Base-by-base conservation (phyloP, 108 stramenopile species). In the Cyclotella kingstonii region DNA sequence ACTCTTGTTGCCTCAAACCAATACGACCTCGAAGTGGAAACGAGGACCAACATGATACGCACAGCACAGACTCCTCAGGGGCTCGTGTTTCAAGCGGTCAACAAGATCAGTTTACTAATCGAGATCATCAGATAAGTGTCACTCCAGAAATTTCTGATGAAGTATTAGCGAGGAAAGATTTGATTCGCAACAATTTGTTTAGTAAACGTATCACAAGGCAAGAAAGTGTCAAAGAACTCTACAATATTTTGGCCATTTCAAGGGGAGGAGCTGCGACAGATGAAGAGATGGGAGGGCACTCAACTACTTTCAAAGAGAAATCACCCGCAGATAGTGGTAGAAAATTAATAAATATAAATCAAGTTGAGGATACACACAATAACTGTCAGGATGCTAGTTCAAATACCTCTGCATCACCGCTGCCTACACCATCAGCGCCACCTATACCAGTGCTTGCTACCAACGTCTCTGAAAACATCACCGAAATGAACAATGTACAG, bases 101-200 rank as follows among this genome's bases (percentile, higher is more conserved):
- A n/a, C n/a, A n/a, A n/a, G n/a, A n/a, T n/a, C n/a, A n/a, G n/a
- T n/a, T n/a, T n/a, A n/a, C n/a, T n/a, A n/a, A n/a, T n/a, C n/a
- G n/a, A n/a, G n/a, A n/a, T n/a, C n/a, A n/a, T n/a, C n/a, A n/a
- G n/a, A n/a, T n/a, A n/a, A n/a, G n/a, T n/a, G n/a, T n/a, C n/a
- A n/a, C n/a, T n/a, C n/a, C n/a, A n/a, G n/a, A n/a, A n/a, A n/a
- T n/a, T n/a, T n/a, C n/a, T n/a, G n/a, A n/a, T n/a, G n/a, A n/a
- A n/a, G n/a, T n/a, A n/a, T n/a, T n/a, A n/a, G n/a, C 66, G 21
- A 62, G 74, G 29, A 67, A 44, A 35, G 61, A 50, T 28, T 55
- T 76, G 45, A 60, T 76, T 23, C 30, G 54, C 18, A 76, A 62
- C 41, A 76, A 76, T 51, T 56, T 76, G 45, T 76, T 76, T 23